A percentile compares a stretch with the other conserved stretches of the same genome.
These are phyloP conservation scores for Decorospora gaudefroyi DNA, from an alignment of 2,329 filamentous ascomycete genomes.

Conservation along the genomic window DNA sequence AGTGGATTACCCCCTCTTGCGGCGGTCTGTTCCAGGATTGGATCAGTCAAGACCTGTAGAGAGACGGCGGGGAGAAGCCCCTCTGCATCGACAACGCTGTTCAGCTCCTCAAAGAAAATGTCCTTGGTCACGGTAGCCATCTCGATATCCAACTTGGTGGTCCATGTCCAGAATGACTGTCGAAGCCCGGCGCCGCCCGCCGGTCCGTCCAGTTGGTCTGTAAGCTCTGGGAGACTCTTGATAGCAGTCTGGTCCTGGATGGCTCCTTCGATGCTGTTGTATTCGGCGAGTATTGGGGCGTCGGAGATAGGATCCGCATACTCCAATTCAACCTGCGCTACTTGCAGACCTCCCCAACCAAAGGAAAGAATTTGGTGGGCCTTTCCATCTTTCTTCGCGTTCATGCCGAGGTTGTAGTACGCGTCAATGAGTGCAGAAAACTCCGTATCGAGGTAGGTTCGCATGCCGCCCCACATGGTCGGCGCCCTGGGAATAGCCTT, in stretches of 20 bases:
- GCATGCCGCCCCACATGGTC: constrained; percentile 37
- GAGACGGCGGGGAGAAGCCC: constrained; percentile 27
- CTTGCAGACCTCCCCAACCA: constrained; percentile 13
- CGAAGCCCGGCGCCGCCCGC: constrained; percentile 17
- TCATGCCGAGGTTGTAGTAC: constrained; percentile 33
- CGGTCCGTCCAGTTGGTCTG: neutral
- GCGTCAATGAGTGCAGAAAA: constrained; percentile 30
- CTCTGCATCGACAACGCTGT: constrained; percentile 20
- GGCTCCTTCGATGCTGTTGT: constrained; percentile 26
- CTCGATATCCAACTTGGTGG: constrained; percentile 31
- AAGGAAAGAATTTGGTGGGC: constrained; percentile 39
- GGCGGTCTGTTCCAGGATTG: constrained; percentile 27
- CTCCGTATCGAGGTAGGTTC: constrained; percentile 10
- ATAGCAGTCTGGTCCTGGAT: constrained; percentile 24
- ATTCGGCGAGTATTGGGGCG: constrained; percentile 34
- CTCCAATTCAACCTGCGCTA: constrained; percentile 31
- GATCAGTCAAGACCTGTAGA: constrained; percentile 36
- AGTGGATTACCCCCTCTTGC: constrained; percentile 38
- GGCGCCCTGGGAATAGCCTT: constrained; percentile 24
- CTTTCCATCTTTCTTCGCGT: constrained; percentile 27
- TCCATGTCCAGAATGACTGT: constrained; percentile 37
- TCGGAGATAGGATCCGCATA: constrained; percentile 32
- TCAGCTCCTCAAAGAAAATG: constrained; percentile 32
- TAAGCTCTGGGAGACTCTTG: constrained; percentile 28
- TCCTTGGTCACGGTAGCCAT: constrained; percentile 26